Evolutionary conservation across 192 early-diverging fungal genomes (phyloP).

Genomic region (Coemansia sp.): DNA sequence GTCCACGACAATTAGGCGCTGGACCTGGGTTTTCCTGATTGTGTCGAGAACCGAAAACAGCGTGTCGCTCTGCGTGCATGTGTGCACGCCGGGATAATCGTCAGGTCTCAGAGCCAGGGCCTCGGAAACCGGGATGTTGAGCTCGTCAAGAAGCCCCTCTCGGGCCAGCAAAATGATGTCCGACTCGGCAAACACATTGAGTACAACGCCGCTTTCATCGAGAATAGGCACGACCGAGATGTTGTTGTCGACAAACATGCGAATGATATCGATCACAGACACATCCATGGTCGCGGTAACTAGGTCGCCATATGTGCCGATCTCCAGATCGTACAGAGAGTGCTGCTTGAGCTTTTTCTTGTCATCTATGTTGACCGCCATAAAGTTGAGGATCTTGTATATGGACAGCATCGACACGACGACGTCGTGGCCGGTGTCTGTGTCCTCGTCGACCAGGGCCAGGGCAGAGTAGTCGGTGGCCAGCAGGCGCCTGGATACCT

Average conservation of each 20-base stretch:
- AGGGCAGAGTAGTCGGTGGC: slow-evolving; percentile 85
- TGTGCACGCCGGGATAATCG: slow-evolving; percentile 93
- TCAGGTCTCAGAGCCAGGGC: slow-evolving; percentile 81
- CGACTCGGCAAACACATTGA: slow-evolving; percentile 96
- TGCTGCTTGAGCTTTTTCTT: slow-evolving; percentile 63
- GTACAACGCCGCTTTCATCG: slow-evolving; percentile 78
- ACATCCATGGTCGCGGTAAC: slow-evolving; percentile 78
- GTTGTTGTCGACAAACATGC: slow-evolving; percentile 87
- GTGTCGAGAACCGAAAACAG: slow-evolving; percentile 86
- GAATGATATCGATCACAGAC: slow-evolving; percentile 85
- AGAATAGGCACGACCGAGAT: slow-evolving; percentile 94
- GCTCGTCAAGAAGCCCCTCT: slow-evolving; percentile 61
- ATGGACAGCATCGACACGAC: slow-evolving; percentile 91
- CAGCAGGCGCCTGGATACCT: slow-evolving; percentile 78
- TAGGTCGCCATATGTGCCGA: slow-evolving; percentile 86
- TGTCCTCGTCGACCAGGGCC: slow-evolving; percentile 83
- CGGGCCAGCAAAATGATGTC: slow-evolving; percentile 85
- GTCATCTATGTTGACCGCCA: slow-evolving; percentile 80
- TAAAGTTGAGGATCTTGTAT: slow-evolving; percentile 84
- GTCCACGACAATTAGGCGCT: slow-evolving; percentile 91
- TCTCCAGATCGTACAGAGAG: slow-evolving; percentile 75
- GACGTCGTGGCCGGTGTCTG: slow-evolving; percentile 73
- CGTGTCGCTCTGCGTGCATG: slow-evolving; percentile 84
- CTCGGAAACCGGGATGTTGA: slow-evolving; percentile 86
- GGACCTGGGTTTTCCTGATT: slow-evolving; percentile 82